Base-by-base conservation (phyloP, 805 yeast species). In the Scheffersomyces ergatensis region DNA sequence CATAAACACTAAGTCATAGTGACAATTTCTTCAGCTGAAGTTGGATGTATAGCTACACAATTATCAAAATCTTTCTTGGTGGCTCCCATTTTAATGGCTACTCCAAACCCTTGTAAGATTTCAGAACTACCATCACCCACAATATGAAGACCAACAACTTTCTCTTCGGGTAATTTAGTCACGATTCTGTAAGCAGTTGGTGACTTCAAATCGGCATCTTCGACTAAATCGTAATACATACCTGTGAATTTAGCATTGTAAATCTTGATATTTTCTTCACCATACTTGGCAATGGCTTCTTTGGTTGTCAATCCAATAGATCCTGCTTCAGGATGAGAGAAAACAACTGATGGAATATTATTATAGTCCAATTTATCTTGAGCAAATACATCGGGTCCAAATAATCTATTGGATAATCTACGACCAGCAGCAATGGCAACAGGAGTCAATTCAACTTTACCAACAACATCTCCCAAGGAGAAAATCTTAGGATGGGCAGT, bases 361-460 rank as follows among this genome's bases (percentile, higher is more conserved):
- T 62, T 67, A 65, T 83, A 93, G 61, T 89, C 97, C 62, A 87
- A 88, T 60, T 90, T 89, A 62, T 83, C 86, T 35, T 79, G 62
- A 47, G 78, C 78, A 70, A 76, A 88, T 47, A 76, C 80, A 41
- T 90, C 84, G 17, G 97, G 97, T 5, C 72, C 66, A 60, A 92
- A 93, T 45, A 93, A 69, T 62, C 99, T 80, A 71, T 92, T 90
- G 21, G 97, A 80, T 51, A 93, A 76, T 62, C 81, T 87, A 67
- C 99, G 83, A 46, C 99, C 99, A 8, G 99, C 90, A 27, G 99
- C 97, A 69, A 93, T 93, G 29, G 99, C 99, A 33, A 89, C 97
- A 7, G 99, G 99, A 2, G 99, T 93, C 55, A 93, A 77, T 71
- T 93, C 98, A 34, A 87, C 85, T 23, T 85, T 82, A 47, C 97